phyloP scores from a whole-genome alignment of 306 rosid genomes.

The Begonia loranthoides region DNA sequence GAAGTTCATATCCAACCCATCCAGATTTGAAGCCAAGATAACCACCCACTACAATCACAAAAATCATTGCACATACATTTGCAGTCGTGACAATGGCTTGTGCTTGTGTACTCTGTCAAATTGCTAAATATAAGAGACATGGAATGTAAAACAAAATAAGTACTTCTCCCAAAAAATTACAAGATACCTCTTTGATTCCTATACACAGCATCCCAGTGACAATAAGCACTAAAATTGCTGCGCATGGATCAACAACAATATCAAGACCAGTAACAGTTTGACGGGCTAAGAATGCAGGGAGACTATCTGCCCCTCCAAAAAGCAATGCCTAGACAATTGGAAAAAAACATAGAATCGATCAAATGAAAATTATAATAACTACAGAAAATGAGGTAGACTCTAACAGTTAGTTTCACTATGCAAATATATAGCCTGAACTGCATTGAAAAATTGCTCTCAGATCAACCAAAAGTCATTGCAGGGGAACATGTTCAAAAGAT shows the following conservation, averaged over 20 bases:
- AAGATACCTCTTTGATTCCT: constrained; percentile 85
- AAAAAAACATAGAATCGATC: background rate
- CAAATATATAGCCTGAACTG: background rate
- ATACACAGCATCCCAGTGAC: constrained; percentile 64
- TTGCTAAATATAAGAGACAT: too few relatives aligned
- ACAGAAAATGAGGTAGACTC: background rate
- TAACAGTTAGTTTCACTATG: background rate
- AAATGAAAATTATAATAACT: background rate
- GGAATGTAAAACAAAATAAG: too few relatives aligned
- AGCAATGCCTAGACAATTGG: constrained; percentile 47
- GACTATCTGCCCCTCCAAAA: constrained; percentile 60
- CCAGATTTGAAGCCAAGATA: constrained; percentile 80
- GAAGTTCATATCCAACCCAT: constrained; percentile 87
- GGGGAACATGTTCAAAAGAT: background rate
- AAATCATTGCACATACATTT: constrained; percentile 72
- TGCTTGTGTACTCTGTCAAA: constrained; percentile 61
- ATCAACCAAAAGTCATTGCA: background rate
- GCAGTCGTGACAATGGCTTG: constrained; percentile 65
- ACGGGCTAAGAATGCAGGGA: constrained; percentile 68
- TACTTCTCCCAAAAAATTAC: background rate
- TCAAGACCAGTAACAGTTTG: constrained; percentile 55
- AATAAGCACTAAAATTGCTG: constrained; percentile 58
- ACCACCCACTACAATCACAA: constrained; percentile 64
- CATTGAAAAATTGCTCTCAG: background rate
- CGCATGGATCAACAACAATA: constrained; percentile 77